phyloP scores from a whole-genome alignment of 73 alveolate genomes.

The Diophrys sp. region DNA sequence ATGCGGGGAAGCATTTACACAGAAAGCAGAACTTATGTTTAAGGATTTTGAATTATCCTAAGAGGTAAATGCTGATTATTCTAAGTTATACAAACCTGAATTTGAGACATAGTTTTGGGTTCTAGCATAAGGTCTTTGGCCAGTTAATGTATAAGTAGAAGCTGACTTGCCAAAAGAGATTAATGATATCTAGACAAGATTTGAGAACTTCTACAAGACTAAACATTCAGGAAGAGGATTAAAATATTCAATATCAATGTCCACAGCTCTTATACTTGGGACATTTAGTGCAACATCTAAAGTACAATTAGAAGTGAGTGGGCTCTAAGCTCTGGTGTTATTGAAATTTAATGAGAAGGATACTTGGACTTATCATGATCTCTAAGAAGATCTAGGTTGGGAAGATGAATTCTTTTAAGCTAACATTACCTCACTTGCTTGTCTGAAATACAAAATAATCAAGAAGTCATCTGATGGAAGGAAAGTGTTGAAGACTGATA shows the following conservation, averaged over 20 bases:
- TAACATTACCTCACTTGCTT: constrained; percentile 28
- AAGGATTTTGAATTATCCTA: constrained; percentile 14
- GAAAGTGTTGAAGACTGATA: constrained; percentile 21
- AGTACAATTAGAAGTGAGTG: constrained; percentile 6
- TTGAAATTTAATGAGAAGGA: constrained; percentile 16
- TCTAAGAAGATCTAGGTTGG: constrained; percentile 20
- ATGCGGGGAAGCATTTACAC: constrained; percentile 32
- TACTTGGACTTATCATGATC: background rate
- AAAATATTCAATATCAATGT: constrained; percentile 4
- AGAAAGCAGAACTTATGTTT: constrained; percentile 24
- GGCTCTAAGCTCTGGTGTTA: constrained; percentile 5
- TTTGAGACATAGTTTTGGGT: constrained; percentile 8
- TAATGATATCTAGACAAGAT: background rate
- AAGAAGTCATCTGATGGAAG: constrained; percentile 21
- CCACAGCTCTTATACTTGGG: background rate
- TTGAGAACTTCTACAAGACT: constrained; percentile 6
- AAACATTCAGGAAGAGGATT: constrained; percentile 13
- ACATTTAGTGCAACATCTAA: background rate
- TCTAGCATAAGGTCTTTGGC: constrained; percentile 22
- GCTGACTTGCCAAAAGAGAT: background rate
- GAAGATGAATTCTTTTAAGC: constrained; percentile 28
- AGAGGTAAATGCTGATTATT: constrained; percentile 4
- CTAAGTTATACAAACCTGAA: background rate
- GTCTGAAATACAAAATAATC: constrained; percentile 31
- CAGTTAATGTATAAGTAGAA: background rate